Evolutionary conservation across 2,329 filamentous ascomycete genomes (phyloP).

Genomic region (Aspergillus cejpii): DNA sequence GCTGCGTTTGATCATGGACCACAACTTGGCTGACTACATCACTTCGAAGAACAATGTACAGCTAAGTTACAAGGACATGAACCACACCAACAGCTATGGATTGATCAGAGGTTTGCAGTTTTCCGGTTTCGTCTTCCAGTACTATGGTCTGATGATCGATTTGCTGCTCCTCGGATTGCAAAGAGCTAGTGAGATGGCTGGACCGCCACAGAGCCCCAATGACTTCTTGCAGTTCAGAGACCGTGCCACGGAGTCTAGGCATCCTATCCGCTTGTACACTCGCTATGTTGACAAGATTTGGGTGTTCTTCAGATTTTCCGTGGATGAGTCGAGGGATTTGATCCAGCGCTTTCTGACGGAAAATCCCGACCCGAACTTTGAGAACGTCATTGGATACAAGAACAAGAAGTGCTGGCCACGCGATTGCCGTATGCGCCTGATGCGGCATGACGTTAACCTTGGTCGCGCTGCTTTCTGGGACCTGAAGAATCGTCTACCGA

Average conservation of each 20-base stretch:
- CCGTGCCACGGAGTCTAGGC: constrained; percentile 80
- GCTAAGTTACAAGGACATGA: constrained; percentile 99
- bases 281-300: constrained; percentile 98
- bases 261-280: constrained; percentile 95
- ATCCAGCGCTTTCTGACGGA: constrained; percentile 98
- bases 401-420: constrained; percentile 99
- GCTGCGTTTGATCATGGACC: constrained; percentile 94
- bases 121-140: constrained; percentile 98
- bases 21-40: constrained; percentile 98
- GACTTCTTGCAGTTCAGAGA: constrained; percentile 98
- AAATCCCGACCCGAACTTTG: constrained; percentile 96
- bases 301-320: constrained; percentile 91
- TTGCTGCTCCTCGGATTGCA: constrained; percentile 85
- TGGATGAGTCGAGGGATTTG: constrained; percentile 88
- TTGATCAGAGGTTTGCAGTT: constrained; percentile 98
- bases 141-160: constrained; percentile 93
- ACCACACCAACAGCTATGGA: constrained; percentile 96
- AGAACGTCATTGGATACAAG: constrained; percentile 97
- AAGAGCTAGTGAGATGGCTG: constrained; percentile 95
- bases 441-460: constrained; percentile 97
- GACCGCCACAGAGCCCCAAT: constrained; percentile 86
- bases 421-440: constrained; percentile 93
- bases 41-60: constrained; percentile 99
- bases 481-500: constrained; percentile 88
- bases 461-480: constrained; percentile 98